Conservation (phyloP, 2,329 filamentous ascomycete species). For the Aspergillus alliaceus region DNA sequence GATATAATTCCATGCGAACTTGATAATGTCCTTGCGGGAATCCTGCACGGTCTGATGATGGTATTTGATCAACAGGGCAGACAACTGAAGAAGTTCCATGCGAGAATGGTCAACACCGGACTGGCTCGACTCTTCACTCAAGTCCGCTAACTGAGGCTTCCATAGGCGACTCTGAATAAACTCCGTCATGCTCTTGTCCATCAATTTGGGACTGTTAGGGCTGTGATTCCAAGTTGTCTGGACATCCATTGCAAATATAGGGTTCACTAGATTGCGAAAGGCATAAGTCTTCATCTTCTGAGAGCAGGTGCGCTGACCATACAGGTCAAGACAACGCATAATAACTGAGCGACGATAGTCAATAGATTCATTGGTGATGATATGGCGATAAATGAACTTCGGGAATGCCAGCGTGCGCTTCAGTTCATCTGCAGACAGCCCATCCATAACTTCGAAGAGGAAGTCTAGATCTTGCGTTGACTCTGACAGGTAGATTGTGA, state of each 20-base stretch:
- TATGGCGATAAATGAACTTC: conserved; percentile 77
- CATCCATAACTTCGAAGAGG: conserved; percentile 80
- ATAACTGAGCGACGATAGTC: conserved; percentile 83
- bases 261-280: conserved; percentile 89
- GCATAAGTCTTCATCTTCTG: conserved; percentile 93
- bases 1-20: conserved; percentile 99
- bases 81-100: conserved; percentile 93
- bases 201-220: conserved; percentile 66
- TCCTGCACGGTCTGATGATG: conserved; percentile 86
- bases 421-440: conserved; percentile 79
- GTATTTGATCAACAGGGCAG: conserved; percentile 93
- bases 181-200: conserved; percentile 85
- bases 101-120: conserved; percentile 91
- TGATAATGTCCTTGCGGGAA: conserved; percentile 95
- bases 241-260: conserved; percentile 93
- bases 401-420: conserved; percentile 74
- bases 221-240: conserved; percentile 72
- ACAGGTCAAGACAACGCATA: conserved; percentile 82
- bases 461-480: conserved; percentile 77
- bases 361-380: conserved; percentile 80
- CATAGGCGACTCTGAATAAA: conserved; percentile 90
- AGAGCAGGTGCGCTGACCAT: conserved; percentile 72
- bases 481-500: conserved; percentile 75
- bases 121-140: conserved; percentile 78
- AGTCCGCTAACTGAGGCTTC: conserved; percentile 82